A percentile compares a stretch with the other conserved stretches of the same genome.
Conservation (phyloP, 176 grass and related monocot species). For the Urochloa ruziziensis region DNA sequence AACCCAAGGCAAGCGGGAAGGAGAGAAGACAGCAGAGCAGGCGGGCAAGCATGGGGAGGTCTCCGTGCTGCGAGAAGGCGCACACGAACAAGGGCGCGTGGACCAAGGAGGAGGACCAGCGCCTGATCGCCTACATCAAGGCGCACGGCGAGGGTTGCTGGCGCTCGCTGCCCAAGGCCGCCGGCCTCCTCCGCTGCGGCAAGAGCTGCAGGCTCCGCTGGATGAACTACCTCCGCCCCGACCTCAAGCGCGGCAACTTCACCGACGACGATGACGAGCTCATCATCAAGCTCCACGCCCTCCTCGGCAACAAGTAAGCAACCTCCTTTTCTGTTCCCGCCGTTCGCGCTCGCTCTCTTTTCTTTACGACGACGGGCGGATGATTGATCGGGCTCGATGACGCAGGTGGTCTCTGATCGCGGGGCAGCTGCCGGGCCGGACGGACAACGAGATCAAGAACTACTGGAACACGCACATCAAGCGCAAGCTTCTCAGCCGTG, state of each 20-base stretch:
- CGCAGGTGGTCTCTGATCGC: conserved; percentile 87
- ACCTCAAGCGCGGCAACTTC: conserved; percentile 92
- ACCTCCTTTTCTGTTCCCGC: neutral
- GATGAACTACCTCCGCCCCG: conserved; percentile 95
- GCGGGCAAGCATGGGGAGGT: conserved; percentile 53
- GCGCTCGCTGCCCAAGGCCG: conserved; percentile 82
- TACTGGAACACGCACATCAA: conserved; percentile 98
- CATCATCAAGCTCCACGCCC: conserved; percentile 85
- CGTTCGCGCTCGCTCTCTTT: neutral
- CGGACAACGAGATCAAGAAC: conserved; percentile 97
- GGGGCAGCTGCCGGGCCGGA: conserved; percentile 72
- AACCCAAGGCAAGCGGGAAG: neutral
- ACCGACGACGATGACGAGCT: conserved; percentile 75
- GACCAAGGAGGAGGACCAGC: conserved; percentile 84
- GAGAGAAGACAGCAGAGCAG: neutral
- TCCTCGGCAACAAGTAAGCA: conserved; percentile 85
- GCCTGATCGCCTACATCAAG: conserved; percentile 79
- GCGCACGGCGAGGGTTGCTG: conserved; percentile 70
- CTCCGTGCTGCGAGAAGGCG: conserved; percentile 90
- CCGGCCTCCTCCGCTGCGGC: conserved; percentile 78
- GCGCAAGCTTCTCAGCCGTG: conserved; percentile 74
- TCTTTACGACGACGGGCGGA: neutral
- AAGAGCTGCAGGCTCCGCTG: conserved; percentile 94
- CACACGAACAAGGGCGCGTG: conserved; percentile 92
- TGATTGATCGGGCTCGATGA: neutral